phyloP scores from a whole-genome alignment of 2,329 filamentous ascomycete species.

The Dactylella cylindrospora region DNA sequence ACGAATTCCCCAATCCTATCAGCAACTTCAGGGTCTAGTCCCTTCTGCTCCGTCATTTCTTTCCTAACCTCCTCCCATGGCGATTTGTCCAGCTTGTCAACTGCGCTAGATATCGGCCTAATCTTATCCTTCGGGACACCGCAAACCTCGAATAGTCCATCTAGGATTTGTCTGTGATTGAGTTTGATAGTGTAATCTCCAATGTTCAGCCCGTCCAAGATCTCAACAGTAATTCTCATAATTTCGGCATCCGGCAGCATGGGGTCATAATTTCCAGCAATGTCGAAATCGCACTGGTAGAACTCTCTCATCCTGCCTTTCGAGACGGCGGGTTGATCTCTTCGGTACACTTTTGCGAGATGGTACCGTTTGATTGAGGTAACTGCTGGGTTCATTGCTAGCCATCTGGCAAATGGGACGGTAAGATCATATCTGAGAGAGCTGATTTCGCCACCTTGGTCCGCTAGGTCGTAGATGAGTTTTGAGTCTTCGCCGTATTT shows the following conservation, averaged over 20 bases:
- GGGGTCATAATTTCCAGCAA: constrained; percentile 80
- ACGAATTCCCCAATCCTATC: constrained; percentile 87
- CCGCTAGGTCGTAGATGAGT: constrained; percentile 85
- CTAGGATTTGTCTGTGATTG: constrained; percentile 91
- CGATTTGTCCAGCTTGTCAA: constrained; percentile 93
- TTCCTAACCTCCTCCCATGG: constrained; percentile 86
- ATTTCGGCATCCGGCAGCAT: constrained; percentile 94
- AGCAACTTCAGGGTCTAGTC: constrained; percentile 71
- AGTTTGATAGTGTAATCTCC: constrained; percentile 77
- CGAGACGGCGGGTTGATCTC: constrained; percentile 80
- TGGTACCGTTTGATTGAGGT: constrained; percentile 90
- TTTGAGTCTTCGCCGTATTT: constrained; percentile 93
- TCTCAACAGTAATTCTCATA: constrained; percentile 77
- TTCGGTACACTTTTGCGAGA: constrained; percentile 86
- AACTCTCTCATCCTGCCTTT: constrained; percentile 95
- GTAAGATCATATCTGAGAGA: constrained; percentile 85
- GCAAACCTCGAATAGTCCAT: constrained; percentile 87
- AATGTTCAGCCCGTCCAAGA: constrained; percentile 72
- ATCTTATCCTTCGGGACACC: constrained; percentile 86
- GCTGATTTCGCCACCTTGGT: constrained; percentile 83
- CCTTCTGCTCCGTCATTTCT: constrained; percentile 93
- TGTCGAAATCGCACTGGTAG: constrained; percentile 96
- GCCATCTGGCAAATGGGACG: constrained; percentile 86
- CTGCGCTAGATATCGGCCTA: constrained; percentile 83
- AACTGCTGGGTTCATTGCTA: constrained; percentile 83